A percentile compares a stretch with the other conserved stretches of the same genome.
Evolutionary conservation across 208 protist genomes (phyloP).

Genomic region (Trypanosomatidae sp.): DNA sequence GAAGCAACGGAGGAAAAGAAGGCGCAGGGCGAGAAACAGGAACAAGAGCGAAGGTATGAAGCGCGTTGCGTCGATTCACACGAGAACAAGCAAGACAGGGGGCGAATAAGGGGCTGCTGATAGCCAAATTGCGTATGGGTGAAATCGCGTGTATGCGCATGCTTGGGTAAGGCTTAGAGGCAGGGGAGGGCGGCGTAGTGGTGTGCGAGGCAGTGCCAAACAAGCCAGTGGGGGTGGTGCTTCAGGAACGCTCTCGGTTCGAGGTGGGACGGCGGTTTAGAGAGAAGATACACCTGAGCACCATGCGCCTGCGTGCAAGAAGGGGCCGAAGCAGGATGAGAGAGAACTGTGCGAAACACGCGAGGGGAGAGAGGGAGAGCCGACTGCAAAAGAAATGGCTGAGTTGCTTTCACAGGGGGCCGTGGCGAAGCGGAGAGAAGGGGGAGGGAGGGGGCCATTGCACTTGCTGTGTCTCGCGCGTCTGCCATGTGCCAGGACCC

Average conservation of each 20-base stretch:
- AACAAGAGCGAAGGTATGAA: background rate
- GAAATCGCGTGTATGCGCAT: background rate
- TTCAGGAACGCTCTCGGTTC: background rate
- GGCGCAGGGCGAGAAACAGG: background rate
- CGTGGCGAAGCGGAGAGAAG: background rate
- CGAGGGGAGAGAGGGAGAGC: too few relatives aligned
- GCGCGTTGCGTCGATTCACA: background rate
- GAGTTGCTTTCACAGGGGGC: background rate
- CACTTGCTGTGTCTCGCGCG: background rate
- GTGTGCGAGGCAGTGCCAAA: background rate
- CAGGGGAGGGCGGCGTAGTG: background rate
- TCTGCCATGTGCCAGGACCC: background rate
- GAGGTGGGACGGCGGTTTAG: background rate
- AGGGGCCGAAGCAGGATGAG: background rate
- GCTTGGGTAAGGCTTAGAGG: background rate
- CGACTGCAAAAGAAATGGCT: background rate
- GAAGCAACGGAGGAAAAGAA: background rate
- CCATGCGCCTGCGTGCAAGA: background rate
- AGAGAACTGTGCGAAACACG: too few relatives aligned
- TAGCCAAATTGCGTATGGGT: background rate
- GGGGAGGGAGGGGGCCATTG: background rate
- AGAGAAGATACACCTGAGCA: background rate
- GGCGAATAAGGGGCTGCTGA: background rate
- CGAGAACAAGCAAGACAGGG: background rate
- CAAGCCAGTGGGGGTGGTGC: background rate